These are phyloP conservation scores for Sorghum bicolor DNA, from an alignment of 176 grass and related monocot species.

Conservation along the genomic window DNA sequence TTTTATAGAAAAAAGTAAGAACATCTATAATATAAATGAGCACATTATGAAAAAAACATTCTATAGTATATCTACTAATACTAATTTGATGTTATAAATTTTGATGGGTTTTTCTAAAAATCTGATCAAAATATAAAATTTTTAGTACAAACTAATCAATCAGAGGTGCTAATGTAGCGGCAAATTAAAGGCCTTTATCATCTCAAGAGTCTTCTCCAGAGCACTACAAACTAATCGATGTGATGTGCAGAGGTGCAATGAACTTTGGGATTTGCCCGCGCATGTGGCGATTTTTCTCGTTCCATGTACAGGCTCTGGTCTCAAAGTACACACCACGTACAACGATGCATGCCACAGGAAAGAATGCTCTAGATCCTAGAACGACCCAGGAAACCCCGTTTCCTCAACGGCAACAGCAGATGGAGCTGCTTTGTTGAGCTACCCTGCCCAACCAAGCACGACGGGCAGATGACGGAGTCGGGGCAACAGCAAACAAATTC, in stretches of 20 bases:
- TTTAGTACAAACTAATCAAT: not conserved
- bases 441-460: not conserved
- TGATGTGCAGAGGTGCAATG: not conserved
- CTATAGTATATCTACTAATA: too few relatives aligned
- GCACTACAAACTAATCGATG: not conserved
- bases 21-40: too few relatives aligned
- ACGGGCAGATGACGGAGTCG: not conserved
- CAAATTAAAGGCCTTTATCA: not conserved
- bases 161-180: not conserved
- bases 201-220: not conserved
- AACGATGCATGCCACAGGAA: not conserved
- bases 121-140: too few relatives aligned
- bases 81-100: too few relatives aligned
- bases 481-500: not conserved
- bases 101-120: too few relatives aligned
- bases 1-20: too few relatives aligned
- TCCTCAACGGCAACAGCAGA: not conserved
- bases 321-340: not conserved
- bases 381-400: not conserved
- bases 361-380: not conserved
- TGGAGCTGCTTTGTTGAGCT: not conserved
- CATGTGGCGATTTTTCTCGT: conserved; percentile 2
- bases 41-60: too few relatives aligned
- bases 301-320: not conserved
- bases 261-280: not conserved